Evolutionary conservation across 345 rosid species (phyloP), one percentile per base, ranked within the genome.

Genomic region (Cochlearia excelsa): DNA sequence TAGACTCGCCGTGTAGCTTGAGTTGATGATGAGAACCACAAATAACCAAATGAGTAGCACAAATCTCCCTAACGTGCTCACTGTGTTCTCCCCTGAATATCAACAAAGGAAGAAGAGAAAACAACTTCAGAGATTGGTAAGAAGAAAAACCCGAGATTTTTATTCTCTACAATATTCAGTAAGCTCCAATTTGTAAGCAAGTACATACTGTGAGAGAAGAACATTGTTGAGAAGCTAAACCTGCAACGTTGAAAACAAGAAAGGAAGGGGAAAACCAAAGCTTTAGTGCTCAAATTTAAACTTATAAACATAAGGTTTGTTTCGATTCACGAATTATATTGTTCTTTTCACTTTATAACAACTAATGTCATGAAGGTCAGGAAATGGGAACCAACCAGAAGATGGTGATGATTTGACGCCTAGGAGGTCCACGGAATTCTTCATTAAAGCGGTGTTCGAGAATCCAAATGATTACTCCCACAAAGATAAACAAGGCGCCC

Each of bases 151-250:
- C 23, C 23, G 23, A 16, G 23, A 16, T 16, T 16, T 16, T 16
- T 16, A 16, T 16, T 0, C 23, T 16, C 0, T 16, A 16, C 23
- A 16, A 16, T 16, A 16, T 16, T 16, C 23, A 16, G 23, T 16
- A 16, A 16, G 23, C 23, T 16, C 23, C 23, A 16, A 16, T 16
- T 16, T 1, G 0, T 48, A 3, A 3, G 30, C 10, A 3, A 57
- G 47, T 10, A 8, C 51, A 82, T 82, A 88, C 98, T 79, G 65
- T 88, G 99, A 10, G 97, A 86, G 81, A 86, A 93, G 69, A 93
- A 93, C 99, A 93, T 88, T 0, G 99, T 93, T 31, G 99, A 93
- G 84, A 93, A 86, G 79, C 97, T 93, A 79, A 92, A 92, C 98
- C 96, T 91, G 95, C 75, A 80, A 52, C 42, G 33, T 57, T 34